Conservation (phyloP, 306 rosid species). For the Datisca glomerata region DNA sequence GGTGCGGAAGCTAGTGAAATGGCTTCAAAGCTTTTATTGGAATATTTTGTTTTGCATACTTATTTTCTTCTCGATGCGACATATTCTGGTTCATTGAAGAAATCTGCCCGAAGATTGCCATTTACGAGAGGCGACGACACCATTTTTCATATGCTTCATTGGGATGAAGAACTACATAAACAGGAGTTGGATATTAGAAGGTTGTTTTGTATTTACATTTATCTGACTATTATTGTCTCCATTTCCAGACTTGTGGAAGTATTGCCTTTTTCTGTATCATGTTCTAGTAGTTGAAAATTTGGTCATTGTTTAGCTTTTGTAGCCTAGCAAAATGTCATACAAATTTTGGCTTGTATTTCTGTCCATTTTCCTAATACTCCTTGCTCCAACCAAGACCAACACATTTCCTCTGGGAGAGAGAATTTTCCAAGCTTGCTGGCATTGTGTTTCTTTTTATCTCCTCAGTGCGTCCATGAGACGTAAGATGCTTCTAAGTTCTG, state of each 20-base stretch:
- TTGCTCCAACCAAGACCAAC: too few species aligned
- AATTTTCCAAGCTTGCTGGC: too few species aligned
- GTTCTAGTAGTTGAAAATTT: background rate
- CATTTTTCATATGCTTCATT: constrained; percentile 19
- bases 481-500: too few species aligned
- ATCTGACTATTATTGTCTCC: too few species aligned
- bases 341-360: too few species aligned
- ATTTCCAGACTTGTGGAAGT: too few species aligned
- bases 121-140: constrained; percentile 27
- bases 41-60: constrained; percentile 82
- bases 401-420: too few species aligned
- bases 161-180: constrained; percentile 43
- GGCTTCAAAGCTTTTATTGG: constrained; percentile 78
- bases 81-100: constrained; percentile 41
- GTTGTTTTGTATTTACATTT: constrained; percentile 21
- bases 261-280: background rate
- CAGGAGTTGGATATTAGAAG: constrained; percentile 43
- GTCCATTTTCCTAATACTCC: too few species aligned
- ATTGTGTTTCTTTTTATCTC: too few species aligned
- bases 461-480: too few species aligned
- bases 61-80: constrained; percentile 89
- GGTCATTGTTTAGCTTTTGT: background rate
- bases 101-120: constrained; percentile 25
- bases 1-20: constrained; percentile 94
- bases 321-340: background rate